Base-by-base conservation (phyloP, 2,329 filamentous ascomycete genomes). In the Neonectria faginata region DNA sequence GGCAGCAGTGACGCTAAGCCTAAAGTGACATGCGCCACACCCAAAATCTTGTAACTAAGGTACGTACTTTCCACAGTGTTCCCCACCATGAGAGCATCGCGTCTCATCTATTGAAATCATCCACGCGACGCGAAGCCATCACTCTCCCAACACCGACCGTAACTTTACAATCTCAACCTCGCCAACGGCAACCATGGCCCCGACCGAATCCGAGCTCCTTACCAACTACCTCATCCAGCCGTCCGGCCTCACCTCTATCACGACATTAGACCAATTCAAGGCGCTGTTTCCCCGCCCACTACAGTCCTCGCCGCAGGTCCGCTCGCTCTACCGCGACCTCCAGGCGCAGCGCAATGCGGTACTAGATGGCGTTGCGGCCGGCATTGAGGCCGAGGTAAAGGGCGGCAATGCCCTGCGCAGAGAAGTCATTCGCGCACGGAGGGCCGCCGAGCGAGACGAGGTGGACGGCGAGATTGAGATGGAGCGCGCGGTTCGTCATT, bases 171-270 rank as follows among this genome's bases (percentile, higher is more conserved):
- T 14, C 36, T 14, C 11, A 9, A 14, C 7, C 31, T 41, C 33
- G 12, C 31, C 20, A 31, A 2, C 31, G 9, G 18, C 41, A 58
- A 82, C 67, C 65, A 93, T 94, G 91, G 83, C 92, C 3, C 89
- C 91, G 9, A 90, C 89, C 48, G 94, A 97, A 81, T 83, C 87
- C 60, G 86, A 88, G 29, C 92, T 97, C 68, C 86, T 97, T 56
- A 85, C 85, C 73, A 90, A 91, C 78, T 97, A 95, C 77, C 88
- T 97, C 63, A 86, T 97, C 39, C 85, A 90, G 31, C 92, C 93
- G 12, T 90, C 93, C 8, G 86, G 91, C 29, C 84, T 97, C 41
- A 90, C 91, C 45, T 86, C 90, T 67, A 87, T 94, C 74, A 83
- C 94, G 70, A 90, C 92, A 8, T 85, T 94, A 51, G 84, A 89